Evolutionary conservation across 768 basidiomycete species (phyloP).

Genomic region (Boletus rubescentipes): DNA sequence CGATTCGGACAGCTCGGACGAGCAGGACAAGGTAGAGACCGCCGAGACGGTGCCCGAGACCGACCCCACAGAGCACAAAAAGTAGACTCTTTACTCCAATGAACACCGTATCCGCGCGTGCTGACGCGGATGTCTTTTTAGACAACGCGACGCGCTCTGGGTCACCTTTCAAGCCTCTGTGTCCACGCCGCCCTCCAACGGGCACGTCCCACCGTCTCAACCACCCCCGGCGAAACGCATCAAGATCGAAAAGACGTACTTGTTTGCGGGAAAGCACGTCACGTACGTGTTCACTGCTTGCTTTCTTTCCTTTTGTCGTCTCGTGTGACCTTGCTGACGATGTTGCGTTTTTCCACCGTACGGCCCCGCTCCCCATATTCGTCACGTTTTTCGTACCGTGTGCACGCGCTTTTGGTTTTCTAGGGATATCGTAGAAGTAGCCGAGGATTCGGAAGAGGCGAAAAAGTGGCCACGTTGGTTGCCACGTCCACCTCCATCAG

Average conservation of each 20-base stretch:
- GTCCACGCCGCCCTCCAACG: conserved; percentile 26
- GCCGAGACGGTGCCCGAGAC: conserved; percentile 24
- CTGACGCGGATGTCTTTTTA: conserved; percentile 25
- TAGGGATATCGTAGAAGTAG: conserved; percentile 75
- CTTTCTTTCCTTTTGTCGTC: neutral
- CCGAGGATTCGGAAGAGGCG: conserved; percentile 71
- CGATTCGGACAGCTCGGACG: conserved; percentile 42
- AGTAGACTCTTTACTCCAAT: conserved; percentile 29
- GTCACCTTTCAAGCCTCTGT: conserved; percentile 65
- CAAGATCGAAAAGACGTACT: conserved; percentile 66
- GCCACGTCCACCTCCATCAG: neutral
- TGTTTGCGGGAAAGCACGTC: conserved; percentile 76
- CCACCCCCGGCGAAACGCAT: conserved; percentile 43
- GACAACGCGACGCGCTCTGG: conserved; percentile 67
- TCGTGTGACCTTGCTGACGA: neutral
- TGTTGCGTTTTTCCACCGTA: neutral
- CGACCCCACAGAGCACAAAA: conserved; percentile 45
- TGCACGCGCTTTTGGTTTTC: neutral
- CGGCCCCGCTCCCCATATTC: too few species aligned
- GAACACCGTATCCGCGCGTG: neutral
- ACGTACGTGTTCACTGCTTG: conserved; percentile 46
- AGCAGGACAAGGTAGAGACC: conserved; percentile 35
- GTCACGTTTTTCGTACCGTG: too few species aligned
- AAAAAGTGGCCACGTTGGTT: conserved; percentile 68
- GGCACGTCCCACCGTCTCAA: neutral